A percentile compares a stretch with the other conserved stretches of the same genome.
These are phyloP conservation scores for Priceomyces castillae DNA, from an alignment of 805 yeast species.

Conservation along the genomic window DNA sequence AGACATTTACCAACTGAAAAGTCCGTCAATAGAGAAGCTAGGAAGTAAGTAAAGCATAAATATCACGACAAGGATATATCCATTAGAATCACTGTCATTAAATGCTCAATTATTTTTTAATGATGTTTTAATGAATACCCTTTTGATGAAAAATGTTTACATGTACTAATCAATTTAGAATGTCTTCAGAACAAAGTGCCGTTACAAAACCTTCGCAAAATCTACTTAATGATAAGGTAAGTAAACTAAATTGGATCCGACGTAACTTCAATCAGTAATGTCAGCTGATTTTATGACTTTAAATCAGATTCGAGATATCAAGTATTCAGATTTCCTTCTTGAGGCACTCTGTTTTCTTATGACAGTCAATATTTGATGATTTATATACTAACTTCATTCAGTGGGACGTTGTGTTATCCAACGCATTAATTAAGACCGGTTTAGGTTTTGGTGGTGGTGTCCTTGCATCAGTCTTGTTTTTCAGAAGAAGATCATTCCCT, in stretches of 20 bases:
- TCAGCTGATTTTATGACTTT: no score
- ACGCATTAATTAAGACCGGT: slow-evolving; percentile 91
- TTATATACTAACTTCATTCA: slow-evolving; percentile 14
- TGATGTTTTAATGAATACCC: not conserved
- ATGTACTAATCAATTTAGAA: slow-evolving; percentile 6
- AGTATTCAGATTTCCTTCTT: no score
- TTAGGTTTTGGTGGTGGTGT: slow-evolving; percentile 97
- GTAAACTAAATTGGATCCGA: no score
- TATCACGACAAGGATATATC: no score
- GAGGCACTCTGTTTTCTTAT: no score
- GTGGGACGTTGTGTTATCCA: slow-evolving; percentile 97
- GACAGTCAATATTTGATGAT: not conserved
- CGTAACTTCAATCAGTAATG: no score
- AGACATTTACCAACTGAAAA: not conserved
- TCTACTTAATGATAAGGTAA: slow-evolving; percentile 57
- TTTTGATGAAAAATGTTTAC: not conserved
- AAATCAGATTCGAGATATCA: no score
- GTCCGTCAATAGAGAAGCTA: not conserved
- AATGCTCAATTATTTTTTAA: not conserved
- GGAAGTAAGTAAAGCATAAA: not conserved
- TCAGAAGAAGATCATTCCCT: slow-evolving; percentile 94
- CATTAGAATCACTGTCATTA: no score
- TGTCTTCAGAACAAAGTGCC: slow-evolving; percentile 32
- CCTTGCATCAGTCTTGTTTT: slow-evolving; percentile 81
- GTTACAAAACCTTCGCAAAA: slow-evolving; percentile 50